Conservation (phyloP, 2,329 filamentous ascomycete species). For the Cladorrhinum sp. region DNA sequence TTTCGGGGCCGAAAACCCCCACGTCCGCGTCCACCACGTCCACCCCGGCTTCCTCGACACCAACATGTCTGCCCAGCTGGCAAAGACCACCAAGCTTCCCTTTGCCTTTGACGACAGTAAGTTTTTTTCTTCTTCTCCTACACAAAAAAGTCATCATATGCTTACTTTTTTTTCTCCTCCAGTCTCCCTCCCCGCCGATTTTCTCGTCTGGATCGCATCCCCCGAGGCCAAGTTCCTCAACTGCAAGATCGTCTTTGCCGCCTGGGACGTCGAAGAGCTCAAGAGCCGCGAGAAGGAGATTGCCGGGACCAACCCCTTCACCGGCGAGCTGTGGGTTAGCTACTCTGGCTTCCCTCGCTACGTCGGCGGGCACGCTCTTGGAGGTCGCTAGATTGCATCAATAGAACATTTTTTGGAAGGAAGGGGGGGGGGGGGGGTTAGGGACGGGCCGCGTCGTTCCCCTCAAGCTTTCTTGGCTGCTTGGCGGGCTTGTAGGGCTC, state of each 20-base stretch:
- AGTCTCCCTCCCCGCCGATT: conserved; percentile 15
- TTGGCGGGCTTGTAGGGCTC: too few relatives aligned
- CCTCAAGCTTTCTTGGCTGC: too few relatives aligned
- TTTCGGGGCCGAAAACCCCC: conserved; percentile 12
- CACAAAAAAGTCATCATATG: not conserved
- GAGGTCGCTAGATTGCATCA: too few relatives aligned
- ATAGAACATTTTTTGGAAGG: too few relatives aligned
- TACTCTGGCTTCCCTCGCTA: conserved; percentile 13
- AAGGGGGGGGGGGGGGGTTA: too few relatives aligned
- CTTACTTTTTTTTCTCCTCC: not conserved
- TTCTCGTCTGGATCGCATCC: conserved; percentile 19
- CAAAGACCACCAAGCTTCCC: conserved; percentile 8
- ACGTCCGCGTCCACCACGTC: conserved; percentile 14
- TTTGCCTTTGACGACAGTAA: conserved; percentile 18
- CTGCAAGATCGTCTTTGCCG: conserved; percentile 46
- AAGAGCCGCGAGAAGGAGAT: conserved; percentile 14
- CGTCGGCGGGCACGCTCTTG: conserved; percentile 11
- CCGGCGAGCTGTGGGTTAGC: conserved; percentile 12
- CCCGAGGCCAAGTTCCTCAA: conserved; percentile 20
- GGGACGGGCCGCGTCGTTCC: too few relatives aligned
- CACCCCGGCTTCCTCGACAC: conserved; percentile 18
- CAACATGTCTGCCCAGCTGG: conserved; percentile 14
- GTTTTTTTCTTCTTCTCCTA: not conserved
- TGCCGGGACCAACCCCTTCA: conserved; percentile 3
- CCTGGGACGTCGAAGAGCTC: conserved; percentile 56